Conservation (phyloP, 352 stramenopile genomes). For the Phytophthora tubulina region DNA sequence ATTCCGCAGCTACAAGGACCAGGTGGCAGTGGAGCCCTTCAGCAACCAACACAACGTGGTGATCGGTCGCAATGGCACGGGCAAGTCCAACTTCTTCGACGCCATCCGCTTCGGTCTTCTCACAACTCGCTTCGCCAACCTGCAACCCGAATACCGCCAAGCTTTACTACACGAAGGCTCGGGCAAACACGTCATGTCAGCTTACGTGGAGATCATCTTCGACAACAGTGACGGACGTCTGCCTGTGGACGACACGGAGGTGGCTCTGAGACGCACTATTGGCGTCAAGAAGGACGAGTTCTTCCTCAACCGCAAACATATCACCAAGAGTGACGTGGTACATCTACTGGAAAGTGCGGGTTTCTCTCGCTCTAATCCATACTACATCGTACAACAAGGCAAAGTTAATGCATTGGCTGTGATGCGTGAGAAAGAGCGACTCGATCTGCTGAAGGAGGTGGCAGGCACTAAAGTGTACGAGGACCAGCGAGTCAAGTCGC, state of each 20-base stretch:
- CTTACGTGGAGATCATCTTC: constrained; percentile 99
- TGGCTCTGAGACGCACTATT: constrained; percentile 98
- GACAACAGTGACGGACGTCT: constrained; percentile 98
- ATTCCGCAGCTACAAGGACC: constrained; percentile 96
- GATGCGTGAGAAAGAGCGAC: constrained; percentile 97
- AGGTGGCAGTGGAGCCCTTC: constrained; percentile 92
- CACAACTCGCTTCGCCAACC: constrained; percentile 92
- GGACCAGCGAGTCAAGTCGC: constrained; percentile 96
- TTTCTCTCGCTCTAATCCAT: constrained; percentile 99
- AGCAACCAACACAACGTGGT: constrained; percentile 97
- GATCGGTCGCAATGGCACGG: constrained; percentile 97
- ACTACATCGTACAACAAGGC: constrained; percentile 99
- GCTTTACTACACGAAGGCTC: constrained; percentile 96
- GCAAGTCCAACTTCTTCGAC: constrained; percentile 99
- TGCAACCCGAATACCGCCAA: constrained; percentile 93
- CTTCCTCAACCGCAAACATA: constrained; percentile 99
- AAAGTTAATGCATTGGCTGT: constrained; percentile 98
- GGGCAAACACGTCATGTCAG: constrained; percentile 95
- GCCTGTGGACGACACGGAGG: constrained; percentile 92
- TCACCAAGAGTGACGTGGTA: constrained; percentile 98
- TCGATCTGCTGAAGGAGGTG: constrained; percentile 99
- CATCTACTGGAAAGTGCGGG: constrained; percentile 98
- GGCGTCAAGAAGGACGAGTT: constrained; percentile 99
- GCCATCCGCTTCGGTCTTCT: constrained; percentile 99
- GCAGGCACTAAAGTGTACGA: constrained; percentile 99